These are phyloP conservation scores for Bocquillonia castaneifolia DNA, from an alignment of 441 rosid genomes.

Conservation along the genomic window DNA sequence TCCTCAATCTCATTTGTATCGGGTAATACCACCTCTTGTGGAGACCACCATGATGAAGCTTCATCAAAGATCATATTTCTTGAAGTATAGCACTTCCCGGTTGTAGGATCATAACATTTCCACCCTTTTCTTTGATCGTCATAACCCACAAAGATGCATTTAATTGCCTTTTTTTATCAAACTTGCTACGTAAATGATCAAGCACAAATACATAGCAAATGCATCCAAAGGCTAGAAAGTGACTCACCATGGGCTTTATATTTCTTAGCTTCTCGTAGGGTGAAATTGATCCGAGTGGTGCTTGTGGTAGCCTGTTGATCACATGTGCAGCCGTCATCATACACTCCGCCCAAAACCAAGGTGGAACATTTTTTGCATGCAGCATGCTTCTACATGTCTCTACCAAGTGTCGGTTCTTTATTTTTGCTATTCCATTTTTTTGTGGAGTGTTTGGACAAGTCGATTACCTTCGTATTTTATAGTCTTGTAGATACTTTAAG, in stretches of 20 bases:
- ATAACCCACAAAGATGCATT: neutral
- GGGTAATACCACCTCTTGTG: neutral
- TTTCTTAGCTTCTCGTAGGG: neutral
- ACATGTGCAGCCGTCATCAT: neutral
- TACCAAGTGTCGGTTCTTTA: neutral
- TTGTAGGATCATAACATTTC: neutral
- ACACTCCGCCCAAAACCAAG: neutral
- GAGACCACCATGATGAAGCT: neutral
- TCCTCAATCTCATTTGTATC: neutral
- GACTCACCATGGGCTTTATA: neutral
- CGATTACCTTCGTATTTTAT: neutral
- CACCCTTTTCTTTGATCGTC: neutral
- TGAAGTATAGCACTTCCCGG: neutral
- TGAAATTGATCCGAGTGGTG: neutral
- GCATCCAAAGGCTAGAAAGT: neutral
- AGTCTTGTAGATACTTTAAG: too few relatives aligned
- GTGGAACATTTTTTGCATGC: too few relatives aligned
- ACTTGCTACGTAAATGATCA: neutral
- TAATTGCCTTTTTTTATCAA: neutral
- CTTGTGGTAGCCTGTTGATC: neutral
- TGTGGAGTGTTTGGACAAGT: neutral
- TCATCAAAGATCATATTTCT: neutral
- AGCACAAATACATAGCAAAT: neutral
- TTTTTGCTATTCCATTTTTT: neutral
- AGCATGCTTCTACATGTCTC: neutral